Conservation (phyloP, 257 asterid species). For the Ehretia macrophylla region DNA sequence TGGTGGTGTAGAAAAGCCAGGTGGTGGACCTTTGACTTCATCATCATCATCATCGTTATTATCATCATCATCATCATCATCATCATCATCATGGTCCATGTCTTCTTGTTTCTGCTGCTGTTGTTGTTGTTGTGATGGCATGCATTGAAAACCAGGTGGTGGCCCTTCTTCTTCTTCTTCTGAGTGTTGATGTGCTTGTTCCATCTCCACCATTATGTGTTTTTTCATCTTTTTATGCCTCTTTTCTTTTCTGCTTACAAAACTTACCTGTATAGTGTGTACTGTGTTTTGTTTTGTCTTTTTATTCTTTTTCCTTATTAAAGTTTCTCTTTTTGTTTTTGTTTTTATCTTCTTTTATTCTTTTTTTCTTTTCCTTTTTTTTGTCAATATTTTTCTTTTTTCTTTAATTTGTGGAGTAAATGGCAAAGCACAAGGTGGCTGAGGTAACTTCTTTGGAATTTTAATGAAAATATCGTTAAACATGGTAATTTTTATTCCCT, state of each 20-base stretch:
- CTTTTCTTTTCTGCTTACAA: neutral
- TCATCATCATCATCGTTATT: conserved; percentile 35
- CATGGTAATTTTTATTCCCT: no score
- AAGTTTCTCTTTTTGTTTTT: no score
- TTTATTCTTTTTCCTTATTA: no score
- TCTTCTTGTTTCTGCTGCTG: conserved; percentile 1
- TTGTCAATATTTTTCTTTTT: no score
- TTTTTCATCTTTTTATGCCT: neutral
- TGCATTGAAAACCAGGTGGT: conserved; percentile 69
- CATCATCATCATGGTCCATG: conserved; percentile 1
- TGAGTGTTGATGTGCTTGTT: neutral
- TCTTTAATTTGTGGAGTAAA: no score
- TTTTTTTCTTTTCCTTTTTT: no score
- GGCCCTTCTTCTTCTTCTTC: conserved; percentile 51
- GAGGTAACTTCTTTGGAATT: no score
- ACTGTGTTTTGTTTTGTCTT: no score
- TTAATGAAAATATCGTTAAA: no score
- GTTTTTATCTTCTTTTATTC: no score
- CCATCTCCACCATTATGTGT: neutral
- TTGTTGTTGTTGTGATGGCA: conserved; percentile 26
- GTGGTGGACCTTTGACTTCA: conserved; percentile 74
- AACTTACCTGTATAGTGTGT: no score
- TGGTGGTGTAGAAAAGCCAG: conserved; percentile 55
- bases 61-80: conserved; percentile 15
- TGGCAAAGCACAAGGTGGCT: no score